Conservation (phyloP, 805 yeast species). For the Yarrowia sp. region DNA sequence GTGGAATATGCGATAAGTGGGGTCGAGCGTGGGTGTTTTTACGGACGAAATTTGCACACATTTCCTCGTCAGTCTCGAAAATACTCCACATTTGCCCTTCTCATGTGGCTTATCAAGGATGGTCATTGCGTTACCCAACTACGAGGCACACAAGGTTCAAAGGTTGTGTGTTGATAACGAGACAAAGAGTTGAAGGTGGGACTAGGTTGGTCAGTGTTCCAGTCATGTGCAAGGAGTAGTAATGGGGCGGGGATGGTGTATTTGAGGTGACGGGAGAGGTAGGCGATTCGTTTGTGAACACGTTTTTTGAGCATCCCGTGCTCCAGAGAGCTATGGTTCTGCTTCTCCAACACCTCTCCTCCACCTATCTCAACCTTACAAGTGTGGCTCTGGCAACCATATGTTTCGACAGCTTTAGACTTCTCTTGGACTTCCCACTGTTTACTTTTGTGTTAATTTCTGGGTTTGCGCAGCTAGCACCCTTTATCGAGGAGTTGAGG, state of each 20-base stretch:
- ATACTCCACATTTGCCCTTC: neutral
- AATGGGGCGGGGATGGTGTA: conserved; percentile 32
- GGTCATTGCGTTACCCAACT: conserved; percentile 29
- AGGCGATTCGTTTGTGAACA: neutral
- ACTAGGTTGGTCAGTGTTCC: conserved; percentile 12
- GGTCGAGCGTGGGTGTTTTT: too few relatives aligned
- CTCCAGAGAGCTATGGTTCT: too few relatives aligned
- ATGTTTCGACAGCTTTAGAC: conserved; percentile 18
- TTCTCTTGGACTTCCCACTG: conserved; percentile 15
- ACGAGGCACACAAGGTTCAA: conserved; percentile 34
- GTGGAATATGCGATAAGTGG: conserved; percentile 2
- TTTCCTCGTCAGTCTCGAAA: neutral
- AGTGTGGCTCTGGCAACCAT: conserved; percentile 31
- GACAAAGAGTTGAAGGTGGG: neutral
- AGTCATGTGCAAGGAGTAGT: conserved; percentile 35
- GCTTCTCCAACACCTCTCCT: neutral
- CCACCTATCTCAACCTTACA: conserved; percentile 3
- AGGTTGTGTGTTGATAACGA: conserved; percentile 31
- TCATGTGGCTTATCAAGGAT: conserved; percentile 29
- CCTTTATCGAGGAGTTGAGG: conserved; percentile 36
- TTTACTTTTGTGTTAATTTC: conserved; percentile 20
- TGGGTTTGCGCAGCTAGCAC: conserved; percentile 29
- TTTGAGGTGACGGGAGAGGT: too few relatives aligned
- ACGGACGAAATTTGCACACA: too few relatives aligned
- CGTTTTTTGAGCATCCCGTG: too few relatives aligned